Evolutionary conservation across 2,329 filamentous ascomycete species (phyloP), one percentile per base, ranked within the genome.

Genomic region (Purpureocillium lavendulum): DNA sequence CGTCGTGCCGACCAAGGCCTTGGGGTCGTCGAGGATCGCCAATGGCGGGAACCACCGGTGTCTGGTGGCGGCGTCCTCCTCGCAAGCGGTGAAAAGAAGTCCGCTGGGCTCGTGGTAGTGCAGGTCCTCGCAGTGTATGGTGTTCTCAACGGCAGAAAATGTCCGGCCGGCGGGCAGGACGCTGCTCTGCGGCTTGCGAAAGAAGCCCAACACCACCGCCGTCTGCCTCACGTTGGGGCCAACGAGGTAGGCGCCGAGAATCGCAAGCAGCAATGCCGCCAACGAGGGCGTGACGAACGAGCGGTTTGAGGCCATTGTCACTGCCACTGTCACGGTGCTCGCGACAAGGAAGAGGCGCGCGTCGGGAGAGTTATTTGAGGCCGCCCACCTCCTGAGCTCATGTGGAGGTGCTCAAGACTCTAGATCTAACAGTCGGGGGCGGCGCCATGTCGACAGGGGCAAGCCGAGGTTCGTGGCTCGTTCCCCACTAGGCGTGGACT

Each of bases 61-160:
- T 0, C 75, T 60, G 0, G 57, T 57, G 0, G 51, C 47, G 4
- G 53, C 47, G 1, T 57, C 51, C 29, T 70, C 71, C 33, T 76
- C 67, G 45, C 77, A 82, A 0, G 75, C 75, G 0, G 73, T 69
- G 48, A 77, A 81, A 1, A 82, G 53, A 7, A 66, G 42, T 0
- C 67, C 62, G 13, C 66, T 70, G 0, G 64, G 53, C 2, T 51
- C 50, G 44, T 80, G 69, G 40, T 75, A 66, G 48, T 81, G 75
- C 4, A 82, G 35, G 44, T 82, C 77, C 47, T 82, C 78, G 49
- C 77, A 80, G 13, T 74, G 63, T 3, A 62, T 52, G 0, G 77
- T 80, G 44, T 75, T 69, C 0, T 64, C 53, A 9, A 81, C 72
- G 9, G 50, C 44, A 6, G 64, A 47, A 1, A 73, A 49, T 16